Conservation (phyloP, 192 early-diverging fungal species). For the Backusella tuberculispora region DNA sequence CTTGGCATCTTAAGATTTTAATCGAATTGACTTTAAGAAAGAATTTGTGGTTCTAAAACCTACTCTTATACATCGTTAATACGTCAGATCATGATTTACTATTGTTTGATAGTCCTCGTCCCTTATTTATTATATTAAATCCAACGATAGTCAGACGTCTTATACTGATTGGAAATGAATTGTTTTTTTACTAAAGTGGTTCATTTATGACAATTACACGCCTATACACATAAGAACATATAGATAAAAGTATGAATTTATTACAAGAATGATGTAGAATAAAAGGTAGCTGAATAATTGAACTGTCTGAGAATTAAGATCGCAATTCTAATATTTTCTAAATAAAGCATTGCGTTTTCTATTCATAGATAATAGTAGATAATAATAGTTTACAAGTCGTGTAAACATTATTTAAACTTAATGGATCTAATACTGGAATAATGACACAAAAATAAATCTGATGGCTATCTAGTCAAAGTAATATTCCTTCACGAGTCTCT, state of each 20-base stretch:
- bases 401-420: neutral
- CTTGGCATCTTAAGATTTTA: constrained; percentile 2
- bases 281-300: too few species aligned
- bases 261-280: too few species aligned
- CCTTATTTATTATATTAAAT: neutral
- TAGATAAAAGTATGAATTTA: neutral
- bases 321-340: neutral
- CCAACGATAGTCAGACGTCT: neutral
- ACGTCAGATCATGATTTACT: neutral
- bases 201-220: neutral
- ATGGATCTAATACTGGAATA: neutral
- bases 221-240: neutral
- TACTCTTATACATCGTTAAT: neutral
- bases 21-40: neutral
- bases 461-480: neutral
- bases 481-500: neutral
- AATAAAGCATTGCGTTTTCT: neutral
- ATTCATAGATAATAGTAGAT: neutral
- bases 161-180: neutral
- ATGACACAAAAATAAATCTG: neutral
- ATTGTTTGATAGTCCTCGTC: neutral
- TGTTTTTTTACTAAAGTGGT: neutral
- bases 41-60: neutral
- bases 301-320: neutral
- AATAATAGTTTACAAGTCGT: neutral